Evolutionary conservation across 768 basidiomycete genomes (phyloP), one percentile per base, ranked within the genome.

Genomic region (Calocybe cyanea): DNA sequence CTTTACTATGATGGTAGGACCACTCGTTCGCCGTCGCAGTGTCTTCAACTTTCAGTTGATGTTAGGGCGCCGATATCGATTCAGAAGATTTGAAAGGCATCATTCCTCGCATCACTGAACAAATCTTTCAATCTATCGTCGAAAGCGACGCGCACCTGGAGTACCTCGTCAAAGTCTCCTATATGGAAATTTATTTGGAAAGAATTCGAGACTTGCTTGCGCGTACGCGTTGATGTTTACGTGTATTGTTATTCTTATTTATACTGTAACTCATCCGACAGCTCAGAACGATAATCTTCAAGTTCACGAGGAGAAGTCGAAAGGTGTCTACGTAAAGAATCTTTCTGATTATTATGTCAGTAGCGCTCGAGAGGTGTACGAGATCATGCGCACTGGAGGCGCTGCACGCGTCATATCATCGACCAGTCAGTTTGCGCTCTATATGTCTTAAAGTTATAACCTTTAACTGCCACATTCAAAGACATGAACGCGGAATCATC

Each of bases 401-500:
- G 79, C 80, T 38, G 87, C 93, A 15, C 77, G 96, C 51, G 91
- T 92, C 13, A 90, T 96, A 8, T 92, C 93, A 2, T 84, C 92
- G 5, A 99, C 96, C 7, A 94, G 95, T 96, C 55, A 63, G 87
- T 73, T 13, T 15, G 41, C 38, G 14, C 49, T 17, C 17, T 39
- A 14, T n/a, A n/a, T n/a, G n/a, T n/a, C n/a, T n/a, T n/a, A n/a
- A n/a, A n/a, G n/a, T n/a, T n/a, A n/a, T n/a, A n/a, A n/a, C n/a
- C n/a, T 32, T 32, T 32, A 32, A 32, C n/a, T n/a, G n/a, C 31
- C 31, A 32, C 31, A 8, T 32, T 32, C 4, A 30, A 59, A 98
- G 95, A 97, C 68, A 99, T 99, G 96, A 99, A 99, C 65, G 94
- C 95, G 47, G 95, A 99, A 67, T 93, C 91, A 41, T 99, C 96